Evolutionary conservation across 2,329 filamentous ascomycete species (phyloP).

Genomic region (Ascochyta koolunga): DNA sequence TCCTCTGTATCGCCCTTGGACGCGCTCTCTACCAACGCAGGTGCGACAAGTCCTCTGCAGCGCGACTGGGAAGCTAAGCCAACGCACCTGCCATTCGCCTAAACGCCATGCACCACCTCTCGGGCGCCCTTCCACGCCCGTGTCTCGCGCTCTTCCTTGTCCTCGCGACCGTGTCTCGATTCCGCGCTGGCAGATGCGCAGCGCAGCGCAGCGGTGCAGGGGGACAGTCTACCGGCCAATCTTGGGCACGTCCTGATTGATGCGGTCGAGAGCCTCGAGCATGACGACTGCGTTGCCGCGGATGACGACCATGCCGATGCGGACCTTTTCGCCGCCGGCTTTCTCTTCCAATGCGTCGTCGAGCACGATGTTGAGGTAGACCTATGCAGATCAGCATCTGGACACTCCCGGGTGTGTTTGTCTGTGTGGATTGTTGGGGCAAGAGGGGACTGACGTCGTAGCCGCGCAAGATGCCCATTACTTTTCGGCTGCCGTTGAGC

Average conservation of each 20-base stretch:
- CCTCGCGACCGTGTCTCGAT: conserved; percentile 1
- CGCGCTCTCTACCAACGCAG: conserved; percentile 28
- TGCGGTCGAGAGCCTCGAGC: conserved; percentile 69
- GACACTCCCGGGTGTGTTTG: too few species aligned
- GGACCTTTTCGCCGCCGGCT: conserved; percentile 84
- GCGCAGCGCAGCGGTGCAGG: background rate
- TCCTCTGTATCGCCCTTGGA: conserved; percentile 31
- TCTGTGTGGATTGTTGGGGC: background rate
- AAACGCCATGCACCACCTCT: conserved; percentile 27
- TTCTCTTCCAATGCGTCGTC: conserved; percentile 98
- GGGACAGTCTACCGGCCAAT: conserved; percentile 37
- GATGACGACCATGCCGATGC: conserved; percentile 94
- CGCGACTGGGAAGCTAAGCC: conserved; percentile 28
- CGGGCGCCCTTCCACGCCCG: too few species aligned
- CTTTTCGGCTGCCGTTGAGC: conserved; percentile 95
- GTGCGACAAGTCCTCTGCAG: conserved; percentile 3
- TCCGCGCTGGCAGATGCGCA: background rate
- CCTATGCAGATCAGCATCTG: conserved; percentile 60
- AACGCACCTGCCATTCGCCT: conserved; percentile 13
- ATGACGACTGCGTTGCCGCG: conserved; percentile 98
- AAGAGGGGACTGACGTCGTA: conserved; percentile 78
- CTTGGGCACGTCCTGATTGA: conserved; percentile 44
- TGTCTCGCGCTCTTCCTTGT: too few species aligned
- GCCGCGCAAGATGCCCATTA: conserved; percentile 89
- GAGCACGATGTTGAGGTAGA: conserved; percentile 97